Conservation (phyloP, 768 basidiomycete genomes). For the Lepiota venenata region DNA sequence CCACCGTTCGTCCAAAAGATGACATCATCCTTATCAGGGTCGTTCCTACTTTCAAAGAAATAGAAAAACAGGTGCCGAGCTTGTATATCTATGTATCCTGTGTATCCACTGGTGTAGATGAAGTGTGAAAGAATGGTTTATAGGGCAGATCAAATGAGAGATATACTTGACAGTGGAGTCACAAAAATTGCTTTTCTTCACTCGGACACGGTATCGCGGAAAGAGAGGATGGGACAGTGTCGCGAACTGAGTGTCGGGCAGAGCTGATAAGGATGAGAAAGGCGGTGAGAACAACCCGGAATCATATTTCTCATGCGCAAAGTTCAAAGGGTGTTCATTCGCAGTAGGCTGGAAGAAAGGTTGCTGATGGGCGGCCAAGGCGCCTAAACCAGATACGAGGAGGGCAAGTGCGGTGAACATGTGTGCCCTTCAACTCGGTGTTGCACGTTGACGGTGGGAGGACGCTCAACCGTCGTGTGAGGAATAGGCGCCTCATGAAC, state of each 20-base stretch:
- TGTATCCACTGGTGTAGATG: conserved; percentile 16
- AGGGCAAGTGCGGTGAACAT: neutral
- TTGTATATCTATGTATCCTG: conserved; percentile 66
- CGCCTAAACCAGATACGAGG: neutral
- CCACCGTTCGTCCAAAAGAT: conserved; percentile 60
- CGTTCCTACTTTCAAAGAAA: conserved; percentile 69
- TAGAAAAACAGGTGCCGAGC: conserved; percentile 71
- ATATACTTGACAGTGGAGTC: conserved; percentile 53
- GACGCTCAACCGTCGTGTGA: neutral
- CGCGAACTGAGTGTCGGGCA: conserved; percentile 10
- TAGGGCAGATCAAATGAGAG: neutral
- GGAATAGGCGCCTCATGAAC: neutral
- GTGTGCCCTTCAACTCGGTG: neutral
- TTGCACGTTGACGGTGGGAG: neutral
- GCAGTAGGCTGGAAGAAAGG: neutral
- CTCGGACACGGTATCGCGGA: conserved; percentile 49
- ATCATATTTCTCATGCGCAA: conserved; percentile 8
- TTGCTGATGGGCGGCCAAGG: neutral
- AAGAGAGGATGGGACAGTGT: conserved; percentile 44
- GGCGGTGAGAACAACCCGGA: conserved; percentile 11
- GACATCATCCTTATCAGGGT: conserved; percentile 60
- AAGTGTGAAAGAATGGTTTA: neutral
- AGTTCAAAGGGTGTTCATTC: neutral
- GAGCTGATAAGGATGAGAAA: conserved; percentile 4
- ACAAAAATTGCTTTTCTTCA: conserved; percentile 56